Base-by-base conservation (phyloP, 2,329 filamentous ascomycete species). In the Penicillium sp. region DNA sequence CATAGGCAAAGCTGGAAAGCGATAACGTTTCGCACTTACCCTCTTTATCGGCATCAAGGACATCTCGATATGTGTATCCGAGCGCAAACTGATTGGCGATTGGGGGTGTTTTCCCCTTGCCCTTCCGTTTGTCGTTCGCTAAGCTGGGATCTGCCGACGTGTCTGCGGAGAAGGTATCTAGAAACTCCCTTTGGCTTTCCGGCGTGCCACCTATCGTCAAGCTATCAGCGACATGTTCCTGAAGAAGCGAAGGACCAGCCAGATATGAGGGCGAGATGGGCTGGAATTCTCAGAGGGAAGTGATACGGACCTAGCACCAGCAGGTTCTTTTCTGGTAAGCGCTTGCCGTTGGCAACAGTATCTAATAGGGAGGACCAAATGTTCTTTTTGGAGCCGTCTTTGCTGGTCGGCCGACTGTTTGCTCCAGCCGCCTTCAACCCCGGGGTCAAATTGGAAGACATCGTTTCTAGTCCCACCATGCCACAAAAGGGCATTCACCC, bases 361-460 rank as follows among this genome's bases (percentile, higher is more conserved):
- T 95, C 89, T 59, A 96, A 79, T 87, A 96, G 89, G 37, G 89
- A 90, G 53, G 87, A 91, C 92, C 92, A 96, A 72, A 96, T 85
- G 67, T 95, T 89, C 72, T 88, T 89, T 75, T 89, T 91, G 56
- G 75, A 73, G 37, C 74, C 74, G 69, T 86, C 85, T 61, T 87
- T 85, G 71, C 76, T 79, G 30, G 70, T 66, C 29, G 72, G 68
- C 41, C 71, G 67, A 62, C 71, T 73, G 55, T 67, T 65, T 46
- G 58, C 60, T 47, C 62, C 61, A 35, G 60, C 60, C 50, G 56
- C 56, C 54, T 64, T 67, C 41, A 62, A 59, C 45, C 64, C 66
- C 50, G 62, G 64, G 57, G 61, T 66, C 52, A 69, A 65, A 58
- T 61, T 71, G 56, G 66, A 68, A 47, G 69, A 68, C 64, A 70